Base-by-base conservation (phyloP, 257 asterid species). In the Penstemon eatonii region DNA sequence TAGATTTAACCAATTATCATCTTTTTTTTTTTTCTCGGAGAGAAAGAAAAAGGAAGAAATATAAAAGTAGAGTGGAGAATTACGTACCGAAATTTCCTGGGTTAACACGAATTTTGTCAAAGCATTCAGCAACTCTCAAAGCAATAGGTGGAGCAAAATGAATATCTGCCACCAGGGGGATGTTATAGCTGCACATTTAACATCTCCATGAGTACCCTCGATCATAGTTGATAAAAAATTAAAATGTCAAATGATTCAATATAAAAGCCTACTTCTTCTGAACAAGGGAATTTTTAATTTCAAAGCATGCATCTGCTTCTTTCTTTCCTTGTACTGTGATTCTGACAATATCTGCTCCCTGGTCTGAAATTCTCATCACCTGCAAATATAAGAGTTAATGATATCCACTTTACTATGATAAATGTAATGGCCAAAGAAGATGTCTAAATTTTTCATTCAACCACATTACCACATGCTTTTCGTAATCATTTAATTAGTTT, bases 131-230 rank as follows among this genome's bases (percentile, higher is more conserved):
- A 72, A 94, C 96, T 77, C 98, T 87, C 79, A 94, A 63, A 4
- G 99, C 99, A 78, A 91, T 77, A n/a, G 97, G 68, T 77, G 98
- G 99, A 54, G 99, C 96, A 71, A 94, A 94, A 80, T 94, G 99
- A 74, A 94, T 94, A 78, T 94, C 99, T 7, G 99, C 98, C 60
- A 94, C 99, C 82, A 94, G 85, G 73, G 99, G 97, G 74, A 86
- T 88, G 75, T 90, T 84, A 68, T 86, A 90, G 79, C 96, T 90
- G 90, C 83, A 76, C 25, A 15, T 36, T 50, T 62, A 46, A 74
- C 58, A 41, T 61, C 68, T 38, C 0, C 33, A 42, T 82, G 63
- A 74, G 67, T 46, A 68, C 33, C 64, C 53, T 6, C 54, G 75
- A n/a, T 46, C 60, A 62, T 33, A 46, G 65, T 43, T 11, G 39